Conservation (phyloP, 2,329 filamentous ascomycete species). For the Chaetomiaceae sp. region DNA sequence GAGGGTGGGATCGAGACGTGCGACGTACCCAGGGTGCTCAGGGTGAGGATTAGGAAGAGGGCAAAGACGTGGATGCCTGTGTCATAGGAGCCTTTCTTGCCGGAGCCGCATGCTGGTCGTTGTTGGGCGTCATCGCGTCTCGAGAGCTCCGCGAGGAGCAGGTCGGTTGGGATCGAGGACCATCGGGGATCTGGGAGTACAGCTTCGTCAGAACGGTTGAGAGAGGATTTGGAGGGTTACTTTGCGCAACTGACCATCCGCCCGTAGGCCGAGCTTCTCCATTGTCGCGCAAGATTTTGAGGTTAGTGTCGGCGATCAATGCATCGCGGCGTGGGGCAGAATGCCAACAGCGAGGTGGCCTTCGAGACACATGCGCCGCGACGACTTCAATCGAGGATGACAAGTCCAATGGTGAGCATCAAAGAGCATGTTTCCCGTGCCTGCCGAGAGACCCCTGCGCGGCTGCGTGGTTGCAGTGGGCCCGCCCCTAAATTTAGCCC, state of each 20-base stretch:
- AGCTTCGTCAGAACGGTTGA: background rate
- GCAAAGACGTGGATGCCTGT: constrained; percentile 64
- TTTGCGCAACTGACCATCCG: constrained; percentile 13
- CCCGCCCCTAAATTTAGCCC: constrained; percentile 11
- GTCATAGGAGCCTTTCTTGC: constrained; percentile 55
- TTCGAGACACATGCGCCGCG: constrained; percentile 8
- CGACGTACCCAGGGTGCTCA: constrained; percentile 54
- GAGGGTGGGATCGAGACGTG: no score
- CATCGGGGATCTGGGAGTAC: constrained; percentile 35
- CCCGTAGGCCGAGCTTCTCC: constrained; percentile 14
- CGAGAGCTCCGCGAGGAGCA: constrained; percentile 50
- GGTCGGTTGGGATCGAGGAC: constrained; percentile 49
- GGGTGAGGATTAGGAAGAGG: constrained; percentile 58
- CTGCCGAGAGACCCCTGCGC: background rate
- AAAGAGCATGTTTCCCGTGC: background rate
- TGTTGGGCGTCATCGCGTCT: constrained; percentile 39
- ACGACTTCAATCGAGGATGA: background rate
- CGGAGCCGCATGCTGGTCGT: constrained; percentile 50
- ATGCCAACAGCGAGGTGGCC: background rate
- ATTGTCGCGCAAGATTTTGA: constrained; percentile 11
- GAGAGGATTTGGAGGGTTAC: background rate
- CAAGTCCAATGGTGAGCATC: background rate
- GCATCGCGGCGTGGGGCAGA: constrained; percentile 7
- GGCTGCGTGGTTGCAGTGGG: background rate
- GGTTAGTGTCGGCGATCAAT: constrained; percentile 1